phyloP scores from a whole-genome alignment of 345 rosid species.

The Draba incana region DNA sequence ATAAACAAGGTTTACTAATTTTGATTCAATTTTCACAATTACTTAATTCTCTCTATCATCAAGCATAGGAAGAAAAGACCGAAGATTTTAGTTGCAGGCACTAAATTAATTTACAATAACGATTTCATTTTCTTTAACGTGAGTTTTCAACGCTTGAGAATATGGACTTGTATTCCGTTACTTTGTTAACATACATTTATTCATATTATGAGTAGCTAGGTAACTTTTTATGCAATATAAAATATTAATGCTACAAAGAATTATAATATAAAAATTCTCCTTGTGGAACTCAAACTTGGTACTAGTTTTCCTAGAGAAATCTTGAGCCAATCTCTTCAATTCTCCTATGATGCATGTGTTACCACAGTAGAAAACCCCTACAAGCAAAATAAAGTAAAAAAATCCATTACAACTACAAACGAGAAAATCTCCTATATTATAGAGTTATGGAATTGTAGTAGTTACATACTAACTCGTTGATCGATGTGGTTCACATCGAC shows the following conservation, averaged over 20 bases:
- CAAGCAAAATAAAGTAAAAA: constrained; percentile 1
- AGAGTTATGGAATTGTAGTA: constrained; percentile 5
- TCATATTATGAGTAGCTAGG: background rate
- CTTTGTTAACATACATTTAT: no score
- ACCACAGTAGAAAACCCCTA: constrained; percentile 83
- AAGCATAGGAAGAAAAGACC: no score
- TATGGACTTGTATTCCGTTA: no score
- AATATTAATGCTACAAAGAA: background rate
- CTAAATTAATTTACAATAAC: no score
- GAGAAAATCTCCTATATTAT: background rate
- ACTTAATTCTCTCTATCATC: no score
- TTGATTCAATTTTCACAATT: no score
- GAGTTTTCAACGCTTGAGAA: no score
- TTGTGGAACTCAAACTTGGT: constrained; percentile 85
- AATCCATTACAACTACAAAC: background rate
- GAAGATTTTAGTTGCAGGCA: no score
- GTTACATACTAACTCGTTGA: constrained; percentile 64
- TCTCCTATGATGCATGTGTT: constrained; percentile 61
- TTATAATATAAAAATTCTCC: constrained; percentile 60
- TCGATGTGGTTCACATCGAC: constrained; percentile 61
- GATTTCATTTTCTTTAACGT: no score
- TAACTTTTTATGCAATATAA: no score
- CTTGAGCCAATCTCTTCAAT: constrained; percentile 58
- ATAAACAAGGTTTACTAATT: no score
- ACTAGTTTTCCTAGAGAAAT: constrained; percentile 73